Conservation (phyloP, 2,329 filamentous ascomycete genomes). For the Phaeosphaeria sp. region DNA sequence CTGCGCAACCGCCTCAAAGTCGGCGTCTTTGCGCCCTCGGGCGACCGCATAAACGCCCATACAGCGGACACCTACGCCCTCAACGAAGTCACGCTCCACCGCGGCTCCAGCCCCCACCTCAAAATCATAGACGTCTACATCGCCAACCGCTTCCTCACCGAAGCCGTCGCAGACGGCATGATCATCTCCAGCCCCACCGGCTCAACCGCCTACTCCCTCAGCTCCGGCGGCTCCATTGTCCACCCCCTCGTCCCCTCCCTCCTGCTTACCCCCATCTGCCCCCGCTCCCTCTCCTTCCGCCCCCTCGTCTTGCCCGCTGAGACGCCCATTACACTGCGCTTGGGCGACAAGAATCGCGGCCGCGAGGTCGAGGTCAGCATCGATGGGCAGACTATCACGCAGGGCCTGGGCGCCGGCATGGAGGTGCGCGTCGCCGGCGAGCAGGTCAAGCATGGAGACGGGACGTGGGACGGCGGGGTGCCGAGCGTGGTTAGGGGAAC, state of each 20-base stretch:
- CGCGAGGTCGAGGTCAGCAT: conserved; percentile 59
- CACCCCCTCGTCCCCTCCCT: conserved; percentile 90
- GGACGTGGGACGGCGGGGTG: conserved; percentile 76
- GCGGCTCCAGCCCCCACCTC: conserved; percentile 87
- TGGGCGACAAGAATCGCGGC: conserved; percentile 68
- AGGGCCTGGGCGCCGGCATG: conserved; percentile 56
- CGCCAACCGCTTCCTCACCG: conserved; percentile 86
- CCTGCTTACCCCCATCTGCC: conserved; percentile 91
- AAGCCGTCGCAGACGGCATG: conserved; percentile 94
- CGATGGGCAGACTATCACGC: conserved; percentile 54
- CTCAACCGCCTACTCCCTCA: conserved; percentile 94
- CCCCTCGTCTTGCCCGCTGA: conserved; percentile 88
- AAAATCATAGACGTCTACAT: conserved; percentile 92
- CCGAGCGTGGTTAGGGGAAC: conserved; percentile 82
- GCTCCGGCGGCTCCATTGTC: conserved; percentile 88
- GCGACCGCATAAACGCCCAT: conserved; percentile 53
- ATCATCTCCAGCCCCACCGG: conserved; percentile 93
- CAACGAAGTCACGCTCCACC: conserved; percentile 94
- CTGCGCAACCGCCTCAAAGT: conserved; percentile 87
- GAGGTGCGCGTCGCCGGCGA: conserved; percentile 91
- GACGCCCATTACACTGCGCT: conserved; percentile 78
- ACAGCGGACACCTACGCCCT: conserved; percentile 70
- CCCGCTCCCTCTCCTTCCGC: conserved; percentile 88
- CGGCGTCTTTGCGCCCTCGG: conserved; percentile 76
- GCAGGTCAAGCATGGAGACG: conserved; percentile 60